Base-by-base conservation (phyloP, 257 asterid genomes). In the Solanum corneliomulleri region DNA sequence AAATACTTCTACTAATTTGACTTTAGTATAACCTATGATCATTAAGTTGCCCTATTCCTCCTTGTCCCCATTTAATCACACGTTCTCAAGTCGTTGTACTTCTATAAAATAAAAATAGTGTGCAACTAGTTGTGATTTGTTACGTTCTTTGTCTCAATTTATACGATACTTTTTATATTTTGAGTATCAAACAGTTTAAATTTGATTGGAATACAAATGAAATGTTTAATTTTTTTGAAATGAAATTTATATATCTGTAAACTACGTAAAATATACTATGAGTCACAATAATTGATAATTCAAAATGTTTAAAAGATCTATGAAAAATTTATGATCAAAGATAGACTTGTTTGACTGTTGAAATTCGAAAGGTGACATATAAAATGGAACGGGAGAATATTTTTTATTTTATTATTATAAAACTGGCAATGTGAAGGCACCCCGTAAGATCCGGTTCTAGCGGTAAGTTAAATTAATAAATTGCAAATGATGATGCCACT, bases 201-300 rank as follows among this genome's bases (percentile, higher is more conserved):
- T 33, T 33, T 0, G 35, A 33, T 4, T 5, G 0, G 0, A 33
- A 33, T 33, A 0, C 3, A 5, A 5, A 4, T 4, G 0, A 33
- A 27, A 27, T 27, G 27, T 3, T 4, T 35, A 0, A 5, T 37
- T 37, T 37, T 37, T 37, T 6, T 37, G 0, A 37, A 35, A 37
- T 37, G 2, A 37, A 37, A 37, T 37, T 37, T 37, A 37, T 37
- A 37, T 37, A 37, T 37, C 5, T 1, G 39, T 37, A 6, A 37
- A 37, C 2, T 37, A 37, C 7, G 39, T 37, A 37, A 37, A 37
- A 37, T 0, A 6, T 37, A 37, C 0, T 6, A 5, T 37, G 39
- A 37, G 7, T 37, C 1, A 37, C 7, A 37, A 37, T 37, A 37
- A 37, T 37, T 37, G 2, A 37, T 37, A 37, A 1, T 37, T 0